These are phyloP conservation scores for Ophiosphaerella narmari DNA, from an alignment of 2,329 filamentous ascomycete species.

Conservation along the genomic window DNA sequence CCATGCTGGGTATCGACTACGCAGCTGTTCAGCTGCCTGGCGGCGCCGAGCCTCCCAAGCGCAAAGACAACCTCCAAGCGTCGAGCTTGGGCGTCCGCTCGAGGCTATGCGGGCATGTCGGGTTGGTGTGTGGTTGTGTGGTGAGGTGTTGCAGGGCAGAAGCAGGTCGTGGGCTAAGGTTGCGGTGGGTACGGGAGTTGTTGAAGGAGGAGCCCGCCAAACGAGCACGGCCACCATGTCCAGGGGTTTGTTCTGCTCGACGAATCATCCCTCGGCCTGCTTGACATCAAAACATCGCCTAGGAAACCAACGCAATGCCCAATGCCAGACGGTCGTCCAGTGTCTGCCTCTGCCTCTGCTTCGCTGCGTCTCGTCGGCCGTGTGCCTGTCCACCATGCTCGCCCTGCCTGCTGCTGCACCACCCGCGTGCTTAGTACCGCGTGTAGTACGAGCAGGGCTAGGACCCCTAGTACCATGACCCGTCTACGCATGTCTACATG, in stretches of 20 bases:
- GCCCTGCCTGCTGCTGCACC: constrained; percentile 2
- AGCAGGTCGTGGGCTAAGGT: background rate
- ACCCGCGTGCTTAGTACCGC: background rate
- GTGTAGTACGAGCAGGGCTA: constrained; percentile 6
- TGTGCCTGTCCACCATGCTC: background rate
- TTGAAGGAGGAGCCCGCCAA: constrained; percentile 6
- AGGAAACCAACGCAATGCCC: constrained; percentile 18
- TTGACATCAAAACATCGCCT: constrained; percentile 22
- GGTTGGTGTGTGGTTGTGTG: background rate
- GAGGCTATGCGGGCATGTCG: constrained; percentile 35
- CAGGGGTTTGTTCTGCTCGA: background rate
- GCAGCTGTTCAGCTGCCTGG: background rate
- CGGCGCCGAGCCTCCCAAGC: constrained; percentile 4
- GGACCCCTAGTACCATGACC: background rate
- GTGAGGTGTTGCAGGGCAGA: background rate
- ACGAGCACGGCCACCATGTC: constrained; percentile 1
- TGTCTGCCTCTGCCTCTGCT: constrained; percentile 4
- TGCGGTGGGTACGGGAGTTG: constrained; percentile 4
- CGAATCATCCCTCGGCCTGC: constrained; percentile 9
- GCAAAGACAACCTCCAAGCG: constrained; percentile 30
- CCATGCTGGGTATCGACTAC: constrained; percentile 16
- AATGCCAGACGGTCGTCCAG: constrained; percentile 1
- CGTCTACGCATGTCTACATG: too few relatives aligned
- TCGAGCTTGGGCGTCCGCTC: constrained; percentile 29
- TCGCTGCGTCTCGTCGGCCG: background rate